Evolutionary conservation across 1,139 yeast species (phyloP).

Genomic region (Pichia sp.): DNA sequence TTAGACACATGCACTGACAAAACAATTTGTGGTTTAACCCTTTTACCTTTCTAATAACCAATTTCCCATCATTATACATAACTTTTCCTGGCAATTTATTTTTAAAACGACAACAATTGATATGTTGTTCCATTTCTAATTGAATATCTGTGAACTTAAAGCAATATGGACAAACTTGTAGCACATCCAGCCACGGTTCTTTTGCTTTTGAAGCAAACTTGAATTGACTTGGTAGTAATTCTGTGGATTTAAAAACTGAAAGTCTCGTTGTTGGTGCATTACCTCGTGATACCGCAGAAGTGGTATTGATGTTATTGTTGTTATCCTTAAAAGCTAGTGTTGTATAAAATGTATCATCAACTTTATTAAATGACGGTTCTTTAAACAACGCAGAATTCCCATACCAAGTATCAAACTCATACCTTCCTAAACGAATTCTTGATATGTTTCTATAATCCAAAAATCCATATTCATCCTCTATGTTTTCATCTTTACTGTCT

Average conservation of each 20-base stretch:
- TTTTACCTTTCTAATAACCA: constrained; percentile 54
- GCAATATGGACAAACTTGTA: constrained; percentile 74
- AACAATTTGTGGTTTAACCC: constrained; percentile 60
- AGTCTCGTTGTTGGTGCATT: background rate
- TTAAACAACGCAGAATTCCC: constrained; percentile 72
- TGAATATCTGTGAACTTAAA: constrained; percentile 63
- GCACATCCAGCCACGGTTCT: constrained; percentile 47
- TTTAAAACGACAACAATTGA: constrained; percentile 38
- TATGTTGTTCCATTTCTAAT: constrained; percentile 11
- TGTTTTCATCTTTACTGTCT: constrained; percentile 8
- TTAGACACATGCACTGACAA: constrained; percentile 75
- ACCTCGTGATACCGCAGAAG: background rate
- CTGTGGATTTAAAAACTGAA: background rate
- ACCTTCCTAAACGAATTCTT: constrained; percentile 59
- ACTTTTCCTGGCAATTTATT: constrained; percentile 55
- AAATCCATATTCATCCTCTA: constrained; percentile 47
- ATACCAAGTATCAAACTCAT: constrained; percentile 73
- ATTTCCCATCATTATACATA: constrained; percentile 54
- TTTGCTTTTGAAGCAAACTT: constrained; percentile 4
- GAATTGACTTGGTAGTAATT: background rate
- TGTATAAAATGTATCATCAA: background rate
- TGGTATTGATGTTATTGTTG: constrained; percentile 11
- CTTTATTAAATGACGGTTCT: constrained; percentile 5
- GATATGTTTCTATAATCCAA: constrained; percentile 53
- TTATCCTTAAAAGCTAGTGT: constrained; percentile 6